phyloP scores from a whole-genome alignment of 1,284 basidiomycete genomes.

The Marasmius tenuissimus region DNA sequence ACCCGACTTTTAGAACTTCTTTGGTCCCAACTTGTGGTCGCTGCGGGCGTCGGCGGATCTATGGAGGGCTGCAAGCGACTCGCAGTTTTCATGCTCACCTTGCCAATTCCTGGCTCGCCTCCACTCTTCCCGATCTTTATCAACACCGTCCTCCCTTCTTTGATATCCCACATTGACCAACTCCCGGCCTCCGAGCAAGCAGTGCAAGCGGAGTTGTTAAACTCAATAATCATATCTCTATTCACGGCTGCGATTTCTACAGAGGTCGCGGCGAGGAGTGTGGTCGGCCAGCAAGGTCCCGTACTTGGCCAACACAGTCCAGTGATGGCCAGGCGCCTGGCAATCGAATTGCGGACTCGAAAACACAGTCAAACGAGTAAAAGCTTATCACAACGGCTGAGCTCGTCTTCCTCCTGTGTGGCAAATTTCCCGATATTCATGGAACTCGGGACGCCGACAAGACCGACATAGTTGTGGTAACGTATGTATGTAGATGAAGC shows the following conservation, averaged over 20 bases:
- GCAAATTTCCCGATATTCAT: slow-evolving; percentile 74
- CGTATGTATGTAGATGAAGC: neutral
- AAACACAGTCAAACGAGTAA: slow-evolving; percentile 52
- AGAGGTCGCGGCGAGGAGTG: slow-evolving; percentile 62
- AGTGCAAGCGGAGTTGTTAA: slow-evolving; percentile 59
- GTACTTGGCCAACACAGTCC: slow-evolving; percentile 61
- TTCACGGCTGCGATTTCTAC: slow-evolving; percentile 22
- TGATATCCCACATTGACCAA: slow-evolving; percentile 57
- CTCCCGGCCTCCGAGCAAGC: slow-evolving; percentile 51
- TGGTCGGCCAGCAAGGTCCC: slow-evolving; percentile 45
- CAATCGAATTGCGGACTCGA: slow-evolving; percentile 52
- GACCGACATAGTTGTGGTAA: slow-evolving; percentile 13
- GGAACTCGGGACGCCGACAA: slow-evolving; percentile 31
- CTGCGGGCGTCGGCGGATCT: slow-evolving; percentile 49
- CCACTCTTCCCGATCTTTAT: slow-evolving; percentile 74
- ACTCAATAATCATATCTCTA: slow-evolving; percentile 38
- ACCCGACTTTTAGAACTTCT: slow-evolving; percentile 60
- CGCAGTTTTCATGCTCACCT: slow-evolving; percentile 63
- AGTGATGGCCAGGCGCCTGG: slow-evolving; percentile 61
- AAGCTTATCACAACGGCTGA: slow-evolving; percentile 55
- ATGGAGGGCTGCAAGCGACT: slow-evolving; percentile 60
- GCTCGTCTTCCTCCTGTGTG: slow-evolving; percentile 62
- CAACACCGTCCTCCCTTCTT: slow-evolving; percentile 57
- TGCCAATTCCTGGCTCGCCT: slow-evolving; percentile 51
- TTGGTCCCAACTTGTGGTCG: slow-evolving; percentile 58